Evolutionary conservation across 1,139 yeast genomes (phyloP), one percentile per base, ranked within the genome.

Genomic region (Blastobotrys petasosporus): DNA sequence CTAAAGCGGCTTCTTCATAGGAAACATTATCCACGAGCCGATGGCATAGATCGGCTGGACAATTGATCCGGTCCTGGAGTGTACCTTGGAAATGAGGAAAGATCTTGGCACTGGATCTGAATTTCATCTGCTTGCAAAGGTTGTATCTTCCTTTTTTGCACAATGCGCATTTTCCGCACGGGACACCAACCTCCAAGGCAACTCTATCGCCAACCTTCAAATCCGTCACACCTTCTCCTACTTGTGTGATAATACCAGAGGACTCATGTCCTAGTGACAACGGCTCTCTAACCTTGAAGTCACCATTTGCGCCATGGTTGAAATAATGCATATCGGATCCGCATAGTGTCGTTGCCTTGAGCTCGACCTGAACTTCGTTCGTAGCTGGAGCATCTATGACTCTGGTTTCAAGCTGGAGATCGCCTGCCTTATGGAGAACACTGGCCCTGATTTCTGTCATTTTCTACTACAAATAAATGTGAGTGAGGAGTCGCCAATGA

Each of bases 281-380:
- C 12, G 64, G 64, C 32, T 57, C 56, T 35, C 57, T 48, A 43
- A 63, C 65, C 13, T 52, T 42, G 48, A 64, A 66, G 44, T 58
- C 75, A 12, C 95, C 95, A 59, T 86, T 84, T 50, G 75, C 74
- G 2, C 95, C 95, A 55, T 82, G 84, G 41, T 80, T 77, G 59
- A 80, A 85, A 70, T 83, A 87, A 61, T 86, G 95, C 53, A 85
- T 83, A 63, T 86, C 95, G 1, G 90, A 81, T 2, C 95, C 95
- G 65, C 96, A 87, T 51, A 87, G 81, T 41, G 95, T 95, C 0
- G 95, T 87, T 53, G 75, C 70, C 61, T 80, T 80, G 54, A 87
- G 68, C 51, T 75, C 79, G 39, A 77, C 62, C 28, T 71, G 59
- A 33, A 71, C 73, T 54, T 73, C 67, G 35, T 67, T 67, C 1